These are phyloP conservation scores for Agaricus bisporus DNA, from an alignment of 768 basidiomycete genomes.

Conservation along the genomic window DNA sequence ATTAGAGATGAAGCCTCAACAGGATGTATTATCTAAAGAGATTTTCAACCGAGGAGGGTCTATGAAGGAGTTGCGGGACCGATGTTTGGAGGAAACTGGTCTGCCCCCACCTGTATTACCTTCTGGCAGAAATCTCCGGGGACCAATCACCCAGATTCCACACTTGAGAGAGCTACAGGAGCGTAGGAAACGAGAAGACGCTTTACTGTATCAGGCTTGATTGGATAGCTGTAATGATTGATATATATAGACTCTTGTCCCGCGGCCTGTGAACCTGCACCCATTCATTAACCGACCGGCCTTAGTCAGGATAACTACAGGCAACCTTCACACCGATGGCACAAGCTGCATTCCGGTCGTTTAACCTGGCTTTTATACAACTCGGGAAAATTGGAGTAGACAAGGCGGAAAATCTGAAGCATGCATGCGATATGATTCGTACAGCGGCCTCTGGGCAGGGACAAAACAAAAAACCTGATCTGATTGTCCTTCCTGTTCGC, in stretches of 20 bases:
- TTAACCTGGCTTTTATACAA: constrained; percentile 86
- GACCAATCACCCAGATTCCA: constrained; percentile 15
- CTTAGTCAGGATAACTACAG: not conserved
- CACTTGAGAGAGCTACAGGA: constrained; percentile 17
- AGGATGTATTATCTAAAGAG: constrained; percentile 13
- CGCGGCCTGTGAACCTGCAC: no score
- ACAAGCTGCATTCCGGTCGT: constrained; percentile 46
- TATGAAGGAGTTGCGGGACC: constrained; percentile 16
- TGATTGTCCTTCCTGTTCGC: constrained; percentile 81
- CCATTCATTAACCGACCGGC: not conserved
- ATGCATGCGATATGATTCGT: constrained; percentile 77
- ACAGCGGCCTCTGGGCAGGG: constrained; percentile 46
- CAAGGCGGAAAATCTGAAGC: constrained; percentile 75
- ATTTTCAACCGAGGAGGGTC: constrained; percentile 21
- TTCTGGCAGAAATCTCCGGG: constrained; percentile 17
- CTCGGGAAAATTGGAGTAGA: constrained; percentile 66
- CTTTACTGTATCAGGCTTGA: not conserved
- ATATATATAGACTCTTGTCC: not conserved
- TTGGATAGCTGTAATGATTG: not conserved
- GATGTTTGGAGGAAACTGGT: constrained; percentile 19
- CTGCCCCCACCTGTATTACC: constrained; percentile 18
- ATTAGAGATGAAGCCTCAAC: constrained; percentile 14
- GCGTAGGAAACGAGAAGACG: constrained; percentile 16
- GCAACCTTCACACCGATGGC: not conserved
- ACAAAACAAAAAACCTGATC: constrained; percentile 59